Conservation (phyloP, 73 alveolate genomes). For the Breviolum minutum region DNA sequence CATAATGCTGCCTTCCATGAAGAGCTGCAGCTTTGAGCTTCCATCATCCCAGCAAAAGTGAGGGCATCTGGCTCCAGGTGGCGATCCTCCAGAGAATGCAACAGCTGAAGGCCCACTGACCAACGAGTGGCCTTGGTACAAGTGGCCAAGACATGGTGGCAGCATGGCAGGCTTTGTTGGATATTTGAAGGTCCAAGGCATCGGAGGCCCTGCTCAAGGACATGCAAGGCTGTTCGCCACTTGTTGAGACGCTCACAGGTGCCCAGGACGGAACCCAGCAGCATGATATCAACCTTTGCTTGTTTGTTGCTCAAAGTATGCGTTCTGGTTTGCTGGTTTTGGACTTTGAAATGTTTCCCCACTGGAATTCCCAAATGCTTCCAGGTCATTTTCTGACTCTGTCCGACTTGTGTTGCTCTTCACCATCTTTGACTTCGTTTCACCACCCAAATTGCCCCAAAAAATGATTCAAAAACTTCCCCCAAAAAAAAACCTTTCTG, state of each 20-base stretch:
- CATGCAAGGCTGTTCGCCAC: conserved; percentile 43
- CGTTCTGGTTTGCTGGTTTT: too few relatives aligned
- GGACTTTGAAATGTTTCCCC: too few relatives aligned
- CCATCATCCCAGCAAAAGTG: conserved; percentile 4
- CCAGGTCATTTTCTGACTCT: too few relatives aligned
- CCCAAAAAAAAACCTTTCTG: too few relatives aligned
- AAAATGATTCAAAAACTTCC: too few relatives aligned
- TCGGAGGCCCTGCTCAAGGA: not conserved
- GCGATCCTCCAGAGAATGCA: not conserved
- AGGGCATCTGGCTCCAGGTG: not conserved
- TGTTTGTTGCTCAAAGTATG: too few relatives aligned
- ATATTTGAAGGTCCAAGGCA: not conserved
- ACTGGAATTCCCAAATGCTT: too few relatives aligned
- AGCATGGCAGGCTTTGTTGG: not conserved
- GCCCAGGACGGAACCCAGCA: conserved; percentile 51
- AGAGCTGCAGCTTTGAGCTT: not conserved
- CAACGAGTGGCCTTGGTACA: conserved; percentile 49
- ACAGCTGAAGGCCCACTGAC: conserved; percentile 1
- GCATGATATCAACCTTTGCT: conserved; percentile 1
- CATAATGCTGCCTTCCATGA: not conserved
- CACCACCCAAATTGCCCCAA: too few relatives aligned
- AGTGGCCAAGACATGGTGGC: conserved; percentile 23
- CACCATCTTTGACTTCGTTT: too few relatives aligned
- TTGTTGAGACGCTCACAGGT: conserved; percentile 29
- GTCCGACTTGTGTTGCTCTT: too few relatives aligned